These are phyloP conservation scores for Penicillium freii DNA, from an alignment of 2,329 filamentous ascomycete genomes.

Conservation along the genomic window DNA sequence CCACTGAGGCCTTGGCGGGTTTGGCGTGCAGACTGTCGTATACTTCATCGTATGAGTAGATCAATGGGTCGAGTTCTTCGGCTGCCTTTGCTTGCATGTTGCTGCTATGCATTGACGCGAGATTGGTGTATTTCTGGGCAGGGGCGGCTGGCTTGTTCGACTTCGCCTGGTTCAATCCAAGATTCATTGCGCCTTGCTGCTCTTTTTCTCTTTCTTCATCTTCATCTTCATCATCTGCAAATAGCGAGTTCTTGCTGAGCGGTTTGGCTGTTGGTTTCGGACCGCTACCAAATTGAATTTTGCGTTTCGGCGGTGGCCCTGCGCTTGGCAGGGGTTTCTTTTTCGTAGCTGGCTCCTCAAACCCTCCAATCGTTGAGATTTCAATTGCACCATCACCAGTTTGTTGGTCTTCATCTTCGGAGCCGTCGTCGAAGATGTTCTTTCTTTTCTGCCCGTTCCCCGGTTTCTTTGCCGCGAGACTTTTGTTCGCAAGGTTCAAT, in stretches of 20 bases:
- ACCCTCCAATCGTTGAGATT: conserved; percentile 41
- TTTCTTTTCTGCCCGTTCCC: conserved; percentile 47
- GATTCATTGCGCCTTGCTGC: conserved; percentile 18
- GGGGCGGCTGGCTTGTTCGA: conserved; percentile 16
- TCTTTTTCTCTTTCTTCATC: conserved; percentile 23
- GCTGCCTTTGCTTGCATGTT: conserved; percentile 46
- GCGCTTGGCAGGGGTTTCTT: conserved; percentile 16
- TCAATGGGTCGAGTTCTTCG: conserved; percentile 45
- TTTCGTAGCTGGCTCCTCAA: conserved; percentile 25
- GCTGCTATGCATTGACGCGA: conserved; percentile 48
- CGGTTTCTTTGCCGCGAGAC: conserved; percentile 26
- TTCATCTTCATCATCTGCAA: conserved; percentile 39
- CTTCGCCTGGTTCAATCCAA: conserved; percentile 26
- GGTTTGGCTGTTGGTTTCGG: conserved; percentile 33
- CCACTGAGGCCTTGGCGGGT: conserved; percentile 26
- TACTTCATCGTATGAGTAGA: conserved; percentile 51
- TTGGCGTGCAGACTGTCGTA: conserved; percentile 50
- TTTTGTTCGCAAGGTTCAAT: conserved; percentile 44
- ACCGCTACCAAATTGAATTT: conserved; percentile 30
- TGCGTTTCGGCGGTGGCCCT: conserved; percentile 34
- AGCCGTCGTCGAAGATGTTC: conserved; percentile 47
- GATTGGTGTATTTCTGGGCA: conserved; percentile 42
- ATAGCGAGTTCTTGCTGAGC: conserved; percentile 37
- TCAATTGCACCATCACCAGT: conserved; percentile 29
- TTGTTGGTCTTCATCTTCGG: conserved; percentile 34